Evolutionary conservation across 306 rosid species (phyloP).

Genomic region (Ziziphus jujuba): DNA sequence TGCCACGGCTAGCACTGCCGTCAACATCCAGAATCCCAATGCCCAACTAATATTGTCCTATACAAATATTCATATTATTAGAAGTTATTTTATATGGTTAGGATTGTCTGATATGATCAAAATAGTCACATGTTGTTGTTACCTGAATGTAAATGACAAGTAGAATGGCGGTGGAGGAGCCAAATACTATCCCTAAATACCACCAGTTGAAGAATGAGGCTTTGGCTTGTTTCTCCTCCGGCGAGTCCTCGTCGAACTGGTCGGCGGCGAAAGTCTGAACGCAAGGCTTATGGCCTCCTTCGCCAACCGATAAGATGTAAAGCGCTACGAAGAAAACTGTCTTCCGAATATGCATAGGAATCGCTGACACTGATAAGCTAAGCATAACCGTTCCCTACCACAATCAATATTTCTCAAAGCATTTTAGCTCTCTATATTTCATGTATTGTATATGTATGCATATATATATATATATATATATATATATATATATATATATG

Average conservation of each 20-base stretch:
- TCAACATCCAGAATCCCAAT: conserved; percentile 13
- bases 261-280: conserved; percentile 88
- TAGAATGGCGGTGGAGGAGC: conserved; percentile 48
- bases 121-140: no score
- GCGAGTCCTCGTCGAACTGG: conserved; percentile 58
- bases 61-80: no score
- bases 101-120: no score
- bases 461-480: no score
- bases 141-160: conserved; percentile 66
- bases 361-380: conserved; percentile 15
- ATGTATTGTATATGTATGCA: no score
- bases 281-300: conserved; percentile 73
- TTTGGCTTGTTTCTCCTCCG: conserved; percentile 51
- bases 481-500: not conserved
- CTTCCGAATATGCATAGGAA: conserved; percentile 19
- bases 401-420: no score
- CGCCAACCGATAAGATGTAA: conserved; percentile 60
- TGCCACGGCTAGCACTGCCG: conserved; percentile 7
- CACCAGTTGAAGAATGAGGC: conserved; percentile 82
- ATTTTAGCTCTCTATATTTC: no score
- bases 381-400: conserved; percentile 11
- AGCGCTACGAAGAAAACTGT: conserved; percentile 43
- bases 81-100: no score
- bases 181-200: conserved; percentile 59
- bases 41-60: conserved; percentile 38